Evolutionary conservation across 805 yeast species (phyloP), one percentile per base, ranked within the genome.

Genomic region (Saccharomyces kudriavzevii): DNA sequence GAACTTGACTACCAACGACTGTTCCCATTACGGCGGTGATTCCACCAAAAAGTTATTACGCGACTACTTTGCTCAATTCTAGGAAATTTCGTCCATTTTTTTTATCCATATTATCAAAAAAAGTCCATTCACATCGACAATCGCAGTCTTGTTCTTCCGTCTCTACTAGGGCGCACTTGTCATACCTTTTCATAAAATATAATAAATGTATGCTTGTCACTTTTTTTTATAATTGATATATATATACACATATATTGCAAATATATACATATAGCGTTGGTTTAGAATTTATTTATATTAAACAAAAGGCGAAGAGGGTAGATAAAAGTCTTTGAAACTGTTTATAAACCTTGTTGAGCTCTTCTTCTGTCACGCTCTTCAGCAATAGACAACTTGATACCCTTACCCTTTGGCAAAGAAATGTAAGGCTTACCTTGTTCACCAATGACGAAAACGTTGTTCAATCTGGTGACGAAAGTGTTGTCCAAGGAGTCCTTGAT

Each of bases 321-420:
- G 43, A 35, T 17, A 35, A 35, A 22, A 35, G 3, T 9, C 3
- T 17, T 6, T 35, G 17, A 17, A 35, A 35, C n/a, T 35, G 24
- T 55, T 76, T 76, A 75, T 71, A 78, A 76, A 75, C 81, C 82
- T 67, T 74, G 77, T 75, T 82, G 87, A 72, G 92, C 90, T 80
- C 96, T 87, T 80, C 96, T 91, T 84, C 91, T 84, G 88, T 90
- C 97, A 81, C 97, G 89, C 84, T 90, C 97, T 82, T 90, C 97
- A 73, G 96, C 81, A 75, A 90, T 90, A 71, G 92, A 75, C 74
- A 90, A 84, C 84, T 90, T 90, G 78, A 90, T 87, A 87, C 97
- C 97, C 85, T 90, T 90, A 81, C 97, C 97, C 92, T 89, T 90
- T 81, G 97, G 97, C 77, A 90, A 82, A 59, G 96, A 88, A 74